Evolutionary conservation across 2,329 filamentous ascomycete species (phyloP), one percentile per base, ranked within the genome.

Genomic region (Pezicula carpinea): DNA sequence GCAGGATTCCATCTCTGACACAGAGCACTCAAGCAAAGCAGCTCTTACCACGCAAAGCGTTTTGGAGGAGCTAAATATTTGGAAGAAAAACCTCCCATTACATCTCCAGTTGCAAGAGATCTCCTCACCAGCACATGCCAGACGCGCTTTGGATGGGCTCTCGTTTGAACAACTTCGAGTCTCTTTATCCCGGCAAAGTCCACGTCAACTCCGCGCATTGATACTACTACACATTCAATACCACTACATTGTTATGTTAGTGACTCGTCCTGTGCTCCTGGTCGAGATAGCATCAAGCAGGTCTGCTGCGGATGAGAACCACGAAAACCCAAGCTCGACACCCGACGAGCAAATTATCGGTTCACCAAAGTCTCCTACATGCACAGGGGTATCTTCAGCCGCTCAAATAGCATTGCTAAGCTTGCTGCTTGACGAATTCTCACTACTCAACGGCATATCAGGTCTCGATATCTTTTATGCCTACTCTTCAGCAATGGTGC

Each of bases 401-500:
- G 33, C 18, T 6, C 64, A 66, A 38, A 51, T 68, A 33, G 56
- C 61, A 18, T 58, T 59, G 5, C 48, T 66, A 0, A 56, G 62
- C 38, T 55, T 66, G 13, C 53, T 68, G 1, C 58, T 68, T 0
- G 59, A 65, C 31, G 56, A 54, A 4, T 65, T 66, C 33, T 53
- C 59, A 17, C 54, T 64, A 1, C 42, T 68, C 6, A 64, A 66
- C 40, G 64, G 66, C 1, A 52, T 65, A 6, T 64, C 64, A 1
- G 64, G 64, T 1, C 53, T 66, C 0, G 66, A 68, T 23, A 55
- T 66, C 2, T 68, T 66, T 31, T 68, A 68, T 43, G 57, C 61
- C 29, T 66, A 66, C 47, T 66, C 60, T 36, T 60, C 63, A 2
- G 59, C 58, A 2, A 66, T 68, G 61, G 54, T 63, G 0, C 53